phyloP scores from a whole-genome alignment of 1,284 basidiomycete genomes.

The Sutorius eximius region DNA sequence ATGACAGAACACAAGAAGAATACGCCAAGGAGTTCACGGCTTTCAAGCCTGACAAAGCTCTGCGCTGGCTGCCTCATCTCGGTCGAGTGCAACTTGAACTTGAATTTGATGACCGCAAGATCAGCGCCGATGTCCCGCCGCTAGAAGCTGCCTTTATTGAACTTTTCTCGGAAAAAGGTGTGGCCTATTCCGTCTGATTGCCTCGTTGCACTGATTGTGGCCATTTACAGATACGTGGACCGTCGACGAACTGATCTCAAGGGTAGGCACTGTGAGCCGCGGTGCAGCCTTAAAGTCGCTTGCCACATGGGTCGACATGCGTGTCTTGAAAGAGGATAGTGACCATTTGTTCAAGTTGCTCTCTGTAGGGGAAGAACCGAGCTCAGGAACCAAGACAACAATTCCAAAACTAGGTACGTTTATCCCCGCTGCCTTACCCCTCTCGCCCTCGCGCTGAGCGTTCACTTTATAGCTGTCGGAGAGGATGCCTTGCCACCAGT shows the following conservation, averaged over 20 bases:
- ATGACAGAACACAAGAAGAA: constrained; percentile 62
- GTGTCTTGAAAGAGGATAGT: constrained; percentile 71
- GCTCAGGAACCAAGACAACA: constrained; percentile 22
- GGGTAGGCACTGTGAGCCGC: constrained; percentile 65
- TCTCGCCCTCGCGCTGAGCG: constrained; percentile 3
- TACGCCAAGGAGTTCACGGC: constrained; percentile 76
- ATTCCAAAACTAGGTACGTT: constrained; percentile 37
- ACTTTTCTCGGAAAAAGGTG: constrained; percentile 74
- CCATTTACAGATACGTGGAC: constrained; percentile 60
- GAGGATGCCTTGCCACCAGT: constrained; percentile 53
- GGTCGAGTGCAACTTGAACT: constrained; percentile 80
- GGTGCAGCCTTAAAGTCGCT: constrained; percentile 70
- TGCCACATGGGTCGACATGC: constrained; percentile 80
- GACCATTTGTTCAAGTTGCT: constrained; percentile 61
- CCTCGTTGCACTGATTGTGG: background rate
- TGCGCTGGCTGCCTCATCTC: constrained; percentile 84
- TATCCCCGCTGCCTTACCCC: background rate
- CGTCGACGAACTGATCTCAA: constrained; percentile 61
- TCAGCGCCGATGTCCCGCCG: constrained; percentile 79
- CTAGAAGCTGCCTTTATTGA: constrained; percentile 89
- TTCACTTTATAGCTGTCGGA: constrained; percentile 17
- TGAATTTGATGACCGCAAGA: constrained; percentile 74
- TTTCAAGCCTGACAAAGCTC: constrained; percentile 88
- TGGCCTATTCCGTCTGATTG: background rate
- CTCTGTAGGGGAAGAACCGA: constrained; percentile 54